Base-by-base conservation (phyloP, 2,329 filamentous ascomycete genomes). In the Hypoxylon sp. region DNA sequence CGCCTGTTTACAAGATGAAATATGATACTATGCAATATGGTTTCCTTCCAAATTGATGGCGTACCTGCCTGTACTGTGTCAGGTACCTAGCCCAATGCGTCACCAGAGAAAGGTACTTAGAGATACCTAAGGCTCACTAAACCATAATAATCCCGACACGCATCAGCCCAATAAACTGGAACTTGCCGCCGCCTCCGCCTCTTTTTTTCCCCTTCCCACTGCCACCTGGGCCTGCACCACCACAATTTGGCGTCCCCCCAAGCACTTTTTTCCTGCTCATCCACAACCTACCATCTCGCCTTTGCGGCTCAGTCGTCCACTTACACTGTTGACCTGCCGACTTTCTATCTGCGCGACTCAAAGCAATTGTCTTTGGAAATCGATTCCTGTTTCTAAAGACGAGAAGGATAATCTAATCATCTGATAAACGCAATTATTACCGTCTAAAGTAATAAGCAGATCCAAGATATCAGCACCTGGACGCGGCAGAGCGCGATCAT, bases 251-350 rank as follows among this genome's bases (percentile, higher is more conserved):
- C 55, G 55, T 65, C 65, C 72, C 72, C 73, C 72, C 71, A 71
- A 74, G 72, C 72, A 70, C 71, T 61, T 71, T 73, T 73, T 71
- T 70, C 70, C 67, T 75, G 74, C 74, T 74, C 74, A 74, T 75
- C 74, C 74, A 75, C 74, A 75, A 74, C 72, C 61, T 64, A 64
- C 61, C 67, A 74, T 72, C 69, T 69, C 72, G 63, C 63, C 69
- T 67, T 71, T 74, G 74, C 73, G 74, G 74, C 74, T 75, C 74
- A 75, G 74, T 75, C 73, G 68, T 72, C 63, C 65, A 72, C 70
- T 67, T 65, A 71, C 73, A 74, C 66, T 59, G 52, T 68, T 48
- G 47, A 70, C 70, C 70, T 25, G 61, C 63, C 65, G 61, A 57
- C 63, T 50, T 66, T 70, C 56, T 57, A 59, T 52, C 54, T 45